These are phyloP conservation scores for Plasmopara viticola DNA, from an alignment of 352 stramenopile genomes.

Conservation along the genomic window DNA sequence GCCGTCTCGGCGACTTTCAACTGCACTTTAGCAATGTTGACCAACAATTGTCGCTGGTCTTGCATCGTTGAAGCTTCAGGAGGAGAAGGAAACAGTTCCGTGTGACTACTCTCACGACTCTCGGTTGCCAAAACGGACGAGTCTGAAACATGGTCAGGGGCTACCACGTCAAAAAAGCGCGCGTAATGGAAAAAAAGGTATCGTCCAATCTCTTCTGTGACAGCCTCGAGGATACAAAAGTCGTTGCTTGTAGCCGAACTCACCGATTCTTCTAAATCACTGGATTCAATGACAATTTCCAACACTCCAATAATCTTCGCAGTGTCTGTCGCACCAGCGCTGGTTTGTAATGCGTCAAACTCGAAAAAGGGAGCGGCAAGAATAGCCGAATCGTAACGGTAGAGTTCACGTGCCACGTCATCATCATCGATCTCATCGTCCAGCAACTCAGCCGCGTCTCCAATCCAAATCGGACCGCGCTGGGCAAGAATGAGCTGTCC, in stretches of 20 bases:
- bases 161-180: conserved; percentile 45
- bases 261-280: conserved; percentile 5
- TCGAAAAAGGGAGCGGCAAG: conserved; percentile 37
- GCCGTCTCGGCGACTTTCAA: conserved; percentile 11
- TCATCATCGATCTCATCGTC: conserved; percentile 11
- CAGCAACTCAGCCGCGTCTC: conserved; percentile 17
- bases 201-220: conserved; percentile 51
- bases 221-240: conserved; percentile 56
- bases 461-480: conserved; percentile 19
- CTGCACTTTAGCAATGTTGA: conserved; percentile 20
- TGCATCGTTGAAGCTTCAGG: conserved; percentile 24
- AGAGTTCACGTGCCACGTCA: conserved; percentile 31
- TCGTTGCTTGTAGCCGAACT: conserved; percentile 45
- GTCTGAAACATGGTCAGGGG: not conserved
- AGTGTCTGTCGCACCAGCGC: conserved; percentile 12
- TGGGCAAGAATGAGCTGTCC: conserved; percentile 30
- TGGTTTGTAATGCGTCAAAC: conserved; percentile 16
- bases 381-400: conserved; percentile 36
- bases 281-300: conserved; percentile 46
- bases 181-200: conserved; percentile 78
- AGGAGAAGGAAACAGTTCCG: conserved; percentile 26
- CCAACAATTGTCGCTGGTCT: conserved; percentile 19
- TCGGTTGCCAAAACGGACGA: conserved; percentile 1
- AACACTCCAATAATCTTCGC: conserved; percentile 50
- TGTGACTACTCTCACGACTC: conserved; percentile 5